Evolutionary conservation across 257 asterid genomes (phyloP), one percentile per base, ranked within the genome.

Genomic region (Solanum medicagineum): DNA sequence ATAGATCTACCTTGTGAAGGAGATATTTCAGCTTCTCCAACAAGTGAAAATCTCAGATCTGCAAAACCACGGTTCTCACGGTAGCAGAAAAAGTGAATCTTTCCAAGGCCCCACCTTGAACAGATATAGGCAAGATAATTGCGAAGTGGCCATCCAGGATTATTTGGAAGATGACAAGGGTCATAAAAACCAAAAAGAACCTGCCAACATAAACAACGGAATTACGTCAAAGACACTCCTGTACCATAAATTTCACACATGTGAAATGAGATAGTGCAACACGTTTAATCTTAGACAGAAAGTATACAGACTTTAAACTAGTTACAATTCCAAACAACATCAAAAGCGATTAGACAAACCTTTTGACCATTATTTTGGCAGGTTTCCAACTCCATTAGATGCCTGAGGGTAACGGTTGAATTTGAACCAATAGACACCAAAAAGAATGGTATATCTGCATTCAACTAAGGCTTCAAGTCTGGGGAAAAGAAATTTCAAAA

Each of bases 131-230:
- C 87, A 49, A 96, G 91, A 84, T 90, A 92, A 89, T 96, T 96
- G 85, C 98, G 96, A 80, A 96, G 97, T 51, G 98, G 98, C 99
- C 99, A 96, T 70, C 99, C 98, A 70, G 98, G 98, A 90, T 94
- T 94, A 81, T 84, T 86, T 74, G 95, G 95, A 77, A 92, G 97
- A 89, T 94, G 91, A 85, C 96, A 94, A 81, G 95, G 98, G 85
- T 95, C 99, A 90, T 95, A 94, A 91, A 93, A 96, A 81, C 99
- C 99, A 90, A 93, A 92, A 32, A 96, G 85, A 84, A 96, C 89
- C 98, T 96, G 93, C 86, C 86, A 79, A 71, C 47, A 77, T 57
- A 80, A 29, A n/a, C 42, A 86, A 22, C 53, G 13, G 15, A 65
- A n/a, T 26, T 57, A 15, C 8, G 40, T 69, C 42, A 70, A 87